Evolutionary conservation across 805 yeast genomes (phyloP), one percentile per base, ranked within the genome.

Genomic region (Schwanniomyces occidentalis): DNA sequence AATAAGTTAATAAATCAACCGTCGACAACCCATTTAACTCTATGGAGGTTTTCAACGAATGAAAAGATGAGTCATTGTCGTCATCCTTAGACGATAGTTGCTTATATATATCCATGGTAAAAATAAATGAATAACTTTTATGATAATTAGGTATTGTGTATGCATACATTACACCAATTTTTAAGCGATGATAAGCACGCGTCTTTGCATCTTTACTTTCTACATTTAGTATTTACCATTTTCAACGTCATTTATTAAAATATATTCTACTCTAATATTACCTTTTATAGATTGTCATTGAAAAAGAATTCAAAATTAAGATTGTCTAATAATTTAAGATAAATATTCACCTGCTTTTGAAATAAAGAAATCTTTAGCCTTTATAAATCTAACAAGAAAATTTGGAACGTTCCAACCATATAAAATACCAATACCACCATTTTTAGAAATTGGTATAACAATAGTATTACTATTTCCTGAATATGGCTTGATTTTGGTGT

Each of bases 361-460:
- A 23, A 61, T 35, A 50, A 58, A 43, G 27, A 30, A 65, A 32
- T 53, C 56, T 34, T 46, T 59, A 4, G 59, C 32, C 41, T 65
- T 65, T 26, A 52, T 8, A 15, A 43, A 6, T 31, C 40, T 36
- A 9, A 61, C 61, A 5, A 62, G 10, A 33, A 63, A 61, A 24
- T 35, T 55, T 2, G 70, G 69, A 12, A 51, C 34, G 3, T 38
- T 17, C 38, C 46, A 50, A 8, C 69, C 69, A 38, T 45, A 61
- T 0, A 49, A 16, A 10, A 49, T 24, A 10, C 67, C 69, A 23
- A 63, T 63, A 22, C 71, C 71, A n/a, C 63, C 64, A 3, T 48
- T 40, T 26, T 47, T 56, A 5, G 67, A 58, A 20, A 65, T 50
- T 7, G 71, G 71, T 7, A 63, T 50, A 4, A 60, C 10, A 6